Base-by-base conservation (phyloP, 495 filamentous ascomycete genomes). In the Bryoglossum gracile region DNA sequence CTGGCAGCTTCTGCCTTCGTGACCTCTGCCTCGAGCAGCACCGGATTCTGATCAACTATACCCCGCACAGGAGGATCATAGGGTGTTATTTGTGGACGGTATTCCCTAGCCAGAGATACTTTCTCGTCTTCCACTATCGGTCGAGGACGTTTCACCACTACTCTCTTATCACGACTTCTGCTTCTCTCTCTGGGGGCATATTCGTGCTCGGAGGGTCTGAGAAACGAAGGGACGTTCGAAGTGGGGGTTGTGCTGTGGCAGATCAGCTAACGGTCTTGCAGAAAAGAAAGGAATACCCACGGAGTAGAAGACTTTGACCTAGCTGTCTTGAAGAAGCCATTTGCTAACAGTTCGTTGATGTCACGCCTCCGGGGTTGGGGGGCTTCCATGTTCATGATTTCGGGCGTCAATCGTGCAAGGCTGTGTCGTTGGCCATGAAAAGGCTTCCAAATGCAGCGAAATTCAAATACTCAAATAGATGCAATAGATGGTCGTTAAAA, bases 31-130 rank as follows among this genome's bases (percentile, higher is more conserved):
- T 62, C 59, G 21, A 59, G 39, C 36, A 61, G 46, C 13, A 57
- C 53, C 11, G 58, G 58, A 34, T 58, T 45, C 24, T 62, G 59
- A 1, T 62, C 57, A 33, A 59, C 24, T 11, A 48, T 51, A 16
- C 59, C 59, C 11, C 56, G 53, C 24, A 54, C 19, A 4, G 59
- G 59, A 19, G 59, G 59, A 32, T 59, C 59, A 43, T 62, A 49
- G 14, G 32, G 43, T 8, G 48, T 22, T 16, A 30, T 43, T 17
- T 33, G 17, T 4, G 37, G 35, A 26, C 23, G 45, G 3, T 37
- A 53, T 28, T 62, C 59, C 40, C 48, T 33, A 3, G 53, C 39
- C 39, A 62, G 34, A 17, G 59, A 59, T 3, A 53, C 41, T 0
- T 16, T 32, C 28, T 62, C 59, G 21, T 62, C 59, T 35, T 62